Conservation (phyloP, 1,284 basidiomycete species). For the Takashimella tepidaria region DNA sequence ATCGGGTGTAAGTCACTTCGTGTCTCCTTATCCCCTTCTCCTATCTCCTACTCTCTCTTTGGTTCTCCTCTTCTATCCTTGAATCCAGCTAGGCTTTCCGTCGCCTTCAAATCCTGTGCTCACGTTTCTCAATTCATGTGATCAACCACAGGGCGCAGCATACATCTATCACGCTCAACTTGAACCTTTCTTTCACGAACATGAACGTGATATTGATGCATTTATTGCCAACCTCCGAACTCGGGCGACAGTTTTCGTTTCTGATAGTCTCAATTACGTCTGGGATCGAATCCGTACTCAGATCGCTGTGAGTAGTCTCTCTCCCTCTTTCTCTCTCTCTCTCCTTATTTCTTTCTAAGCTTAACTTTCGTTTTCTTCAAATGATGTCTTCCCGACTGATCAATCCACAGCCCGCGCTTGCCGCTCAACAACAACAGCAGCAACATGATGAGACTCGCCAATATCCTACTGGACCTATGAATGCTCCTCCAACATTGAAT, state of each 20-base stretch:
- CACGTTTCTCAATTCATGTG: too few relatives aligned
- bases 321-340: neutral
- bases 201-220: constrained; percentile 64
- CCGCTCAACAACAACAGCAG: constrained; percentile 1
- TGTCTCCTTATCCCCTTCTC: neutral
- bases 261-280: constrained; percentile 32
- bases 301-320: constrained; percentile 32
- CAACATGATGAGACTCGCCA: constrained; percentile 10
- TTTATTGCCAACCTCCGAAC: constrained; percentile 50
- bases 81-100: neutral
- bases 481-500: constrained; percentile 40
- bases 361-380: neutral
- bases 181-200: constrained; percentile 60
- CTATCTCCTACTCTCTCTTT: neutral
- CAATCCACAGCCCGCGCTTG: constrained; percentile 8
- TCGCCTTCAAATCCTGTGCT: constrained; percentile 3
- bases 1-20: constrained; percentile 55
- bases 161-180: constrained; percentile 64
- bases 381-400: constrained; percentile 1
- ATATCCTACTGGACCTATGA: constrained; percentile 4
- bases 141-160: constrained; percentile 65
- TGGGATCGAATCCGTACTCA: constrained; percentile 37
- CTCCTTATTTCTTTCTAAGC: neutral
- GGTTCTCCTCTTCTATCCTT: neutral
- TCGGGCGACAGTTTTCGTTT: constrained; percentile 27